Conservation (phyloP, 2,329 filamentous ascomycete species). For the Xylaria sp. region DNA sequence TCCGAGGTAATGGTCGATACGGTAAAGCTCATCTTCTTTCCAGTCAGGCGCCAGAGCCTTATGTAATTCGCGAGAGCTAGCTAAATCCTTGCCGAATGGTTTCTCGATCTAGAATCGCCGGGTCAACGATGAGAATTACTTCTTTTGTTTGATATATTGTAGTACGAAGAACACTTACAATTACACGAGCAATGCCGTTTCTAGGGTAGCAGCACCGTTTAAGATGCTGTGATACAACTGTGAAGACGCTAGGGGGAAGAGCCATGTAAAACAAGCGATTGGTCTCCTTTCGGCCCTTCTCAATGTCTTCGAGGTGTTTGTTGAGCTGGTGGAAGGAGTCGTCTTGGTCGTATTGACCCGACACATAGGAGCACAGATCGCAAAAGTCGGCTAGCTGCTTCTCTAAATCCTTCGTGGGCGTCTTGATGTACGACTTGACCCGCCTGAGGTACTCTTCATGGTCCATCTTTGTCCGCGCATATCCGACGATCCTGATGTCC, state of each 20-base stretch:
- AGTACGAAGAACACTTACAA: conserved; percentile 69
- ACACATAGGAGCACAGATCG: conserved; percentile 88
- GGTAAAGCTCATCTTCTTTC: conserved; percentile 99
- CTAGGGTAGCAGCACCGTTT: conserved; percentile 97
- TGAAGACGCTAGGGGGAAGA: conserved; percentile 96
- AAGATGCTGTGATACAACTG: conserved; percentile 94
- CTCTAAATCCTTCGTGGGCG: conserved; percentile 96
- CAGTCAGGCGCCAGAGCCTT: conserved; percentile 96
- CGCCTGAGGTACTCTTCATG: conserved; percentile 93
- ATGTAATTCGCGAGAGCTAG: conserved; percentile 92
- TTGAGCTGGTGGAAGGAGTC: conserved; percentile 90
- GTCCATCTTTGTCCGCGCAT: conserved; percentile 99
- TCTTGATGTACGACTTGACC: conserved; percentile 98
- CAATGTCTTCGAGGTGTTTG: conserved; percentile 85
- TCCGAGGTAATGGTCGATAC: conserved; percentile 98
- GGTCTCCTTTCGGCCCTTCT: conserved; percentile 82
- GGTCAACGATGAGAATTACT: conserved; percentile 22
- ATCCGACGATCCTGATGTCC: conserved; percentile 96
- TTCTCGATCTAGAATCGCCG: conserved; percentile 82
- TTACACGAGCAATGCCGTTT: conserved; percentile 90
- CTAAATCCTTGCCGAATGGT: conserved; percentile 97
- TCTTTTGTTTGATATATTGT: background rate
- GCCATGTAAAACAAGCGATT: conserved; percentile 99
- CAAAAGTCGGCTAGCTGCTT: conserved; percentile 93
- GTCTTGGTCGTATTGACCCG: conserved; percentile 98